Evolutionary conservation across 176 grass and related monocot species (phyloP).

Genomic region (Oryza australiensis): DNA sequence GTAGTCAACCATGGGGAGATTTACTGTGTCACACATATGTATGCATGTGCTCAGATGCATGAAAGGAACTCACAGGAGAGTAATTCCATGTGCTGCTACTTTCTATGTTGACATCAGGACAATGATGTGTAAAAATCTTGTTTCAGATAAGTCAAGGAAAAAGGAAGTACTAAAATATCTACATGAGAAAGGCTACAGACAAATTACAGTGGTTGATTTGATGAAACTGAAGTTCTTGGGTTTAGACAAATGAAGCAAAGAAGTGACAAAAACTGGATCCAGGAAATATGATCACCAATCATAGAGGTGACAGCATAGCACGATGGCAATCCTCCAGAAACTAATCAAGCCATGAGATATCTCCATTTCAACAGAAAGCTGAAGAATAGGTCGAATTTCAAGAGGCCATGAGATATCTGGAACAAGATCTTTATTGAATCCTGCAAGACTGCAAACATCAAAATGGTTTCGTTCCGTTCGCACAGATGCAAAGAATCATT

Average conservation of each 20-base stretch:
- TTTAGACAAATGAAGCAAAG: background rate
- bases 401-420: background rate
- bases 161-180: background rate
- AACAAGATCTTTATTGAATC: conserved; percentile 1
- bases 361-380: background rate
- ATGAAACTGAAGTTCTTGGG: too few relatives aligned
- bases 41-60: background rate
- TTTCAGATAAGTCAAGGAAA: background rate
- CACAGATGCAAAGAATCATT: conserved; percentile 13
- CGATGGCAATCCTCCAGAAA: background rate
- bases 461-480: background rate
- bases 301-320: background rate
- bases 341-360: background rate
- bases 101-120: conserved; percentile 22
- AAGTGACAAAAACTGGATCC: background rate
- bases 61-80: background rate
- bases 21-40: background rate
- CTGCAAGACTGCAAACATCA: background rate
- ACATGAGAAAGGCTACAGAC: background rate
- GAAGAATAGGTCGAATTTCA: background rate
- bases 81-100: conserved; percentile 14
- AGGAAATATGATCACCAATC: background rate
- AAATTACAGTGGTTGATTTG: conserved; percentile 2
- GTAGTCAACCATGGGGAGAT: background rate
- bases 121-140: conserved; percentile 41